A percentile compares a stretch with the other conserved stretches of the same genome.
Evolutionary conservation across 208 protist species (phyloP).

Genomic region (Trypanosoma rangeli): DNA sequence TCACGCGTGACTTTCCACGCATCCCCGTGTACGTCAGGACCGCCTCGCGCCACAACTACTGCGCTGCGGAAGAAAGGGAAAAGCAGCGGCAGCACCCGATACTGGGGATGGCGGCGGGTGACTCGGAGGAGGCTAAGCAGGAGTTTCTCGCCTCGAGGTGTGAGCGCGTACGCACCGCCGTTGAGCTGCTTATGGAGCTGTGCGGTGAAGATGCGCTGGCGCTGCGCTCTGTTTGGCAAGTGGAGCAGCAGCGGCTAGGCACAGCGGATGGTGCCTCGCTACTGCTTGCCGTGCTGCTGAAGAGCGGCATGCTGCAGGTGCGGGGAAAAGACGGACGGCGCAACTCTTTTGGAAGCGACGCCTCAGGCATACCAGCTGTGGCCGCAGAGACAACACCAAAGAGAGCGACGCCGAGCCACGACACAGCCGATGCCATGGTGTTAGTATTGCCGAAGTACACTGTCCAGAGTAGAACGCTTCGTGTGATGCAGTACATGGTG

Average conservation of each 20-base stretch:
- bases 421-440: background rate
- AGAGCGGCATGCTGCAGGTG: conserved; percentile 48
- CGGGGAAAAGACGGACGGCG: background rate
- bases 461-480: conserved; percentile 57
- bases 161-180: conserved; percentile 30
- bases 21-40: conserved; percentile 56
- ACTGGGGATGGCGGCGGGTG: background rate
- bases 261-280: conserved; percentile 38
- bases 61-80: background rate
- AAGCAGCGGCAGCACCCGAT: background rate
- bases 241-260: conserved; percentile 12
- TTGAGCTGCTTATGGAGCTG: conserved; percentile 47
- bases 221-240: conserved; percentile 39
- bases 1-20: conserved; percentile 81
- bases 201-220: conserved; percentile 47
- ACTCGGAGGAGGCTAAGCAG: conserved; percentile 1
- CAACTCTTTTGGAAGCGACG: background rate
- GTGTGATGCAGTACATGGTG: conserved; percentile 72
- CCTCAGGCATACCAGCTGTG: background rate
- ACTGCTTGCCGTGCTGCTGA: conserved; percentile 40
- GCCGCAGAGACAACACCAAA: background rate
- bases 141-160: conserved; percentile 33
- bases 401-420: background rate
- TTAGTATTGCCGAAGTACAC: conserved; percentile 15
- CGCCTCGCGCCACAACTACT: conserved; percentile 29